Evolutionary conservation across 164 flowering plant genomes (phyloP).

Genomic region (Vitis labrusca): DNA sequence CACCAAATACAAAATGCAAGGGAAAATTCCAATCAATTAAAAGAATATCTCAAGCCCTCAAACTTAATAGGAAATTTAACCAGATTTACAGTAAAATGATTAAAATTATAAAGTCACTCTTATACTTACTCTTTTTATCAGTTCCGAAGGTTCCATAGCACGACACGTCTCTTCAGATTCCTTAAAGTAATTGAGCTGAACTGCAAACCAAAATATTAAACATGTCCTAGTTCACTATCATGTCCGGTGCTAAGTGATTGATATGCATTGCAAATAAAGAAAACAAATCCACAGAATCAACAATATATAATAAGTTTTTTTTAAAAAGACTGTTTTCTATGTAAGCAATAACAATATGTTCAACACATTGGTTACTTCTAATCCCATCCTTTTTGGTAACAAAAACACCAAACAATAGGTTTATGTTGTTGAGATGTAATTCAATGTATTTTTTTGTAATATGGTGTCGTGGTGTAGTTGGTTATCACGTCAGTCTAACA

Average conservation of each 20-base stretch:
- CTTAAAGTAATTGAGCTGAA: constrained; percentile 40
- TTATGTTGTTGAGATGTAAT: too few species aligned
- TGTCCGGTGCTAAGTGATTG: constrained; percentile 3
- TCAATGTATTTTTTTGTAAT: too few species aligned
- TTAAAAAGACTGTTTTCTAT: not conserved
- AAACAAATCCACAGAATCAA: not conserved
- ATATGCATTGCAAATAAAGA: not conserved
- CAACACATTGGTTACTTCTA: not conserved
- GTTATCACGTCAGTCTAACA: not conserved
- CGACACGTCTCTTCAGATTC: constrained; percentile 78
- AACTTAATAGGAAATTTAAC: not conserved
- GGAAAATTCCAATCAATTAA: not conserved
- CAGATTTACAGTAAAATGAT: not conserved
- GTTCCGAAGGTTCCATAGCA: constrained; percentile 74
- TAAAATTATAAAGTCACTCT: not conserved
- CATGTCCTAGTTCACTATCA: not conserved
- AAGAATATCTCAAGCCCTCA: not conserved
- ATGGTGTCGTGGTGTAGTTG: too few species aligned
- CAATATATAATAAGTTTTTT: not conserved
- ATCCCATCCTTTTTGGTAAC: too few species aligned
- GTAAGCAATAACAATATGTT: not conserved
- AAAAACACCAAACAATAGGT: too few species aligned
- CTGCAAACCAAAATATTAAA: constrained; percentile 36
- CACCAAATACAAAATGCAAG: not conserved
- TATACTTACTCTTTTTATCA: constrained; percentile 72